Conservation (phyloP, 805 yeast genomes). For the Yamadazyma endophytica region DNA sequence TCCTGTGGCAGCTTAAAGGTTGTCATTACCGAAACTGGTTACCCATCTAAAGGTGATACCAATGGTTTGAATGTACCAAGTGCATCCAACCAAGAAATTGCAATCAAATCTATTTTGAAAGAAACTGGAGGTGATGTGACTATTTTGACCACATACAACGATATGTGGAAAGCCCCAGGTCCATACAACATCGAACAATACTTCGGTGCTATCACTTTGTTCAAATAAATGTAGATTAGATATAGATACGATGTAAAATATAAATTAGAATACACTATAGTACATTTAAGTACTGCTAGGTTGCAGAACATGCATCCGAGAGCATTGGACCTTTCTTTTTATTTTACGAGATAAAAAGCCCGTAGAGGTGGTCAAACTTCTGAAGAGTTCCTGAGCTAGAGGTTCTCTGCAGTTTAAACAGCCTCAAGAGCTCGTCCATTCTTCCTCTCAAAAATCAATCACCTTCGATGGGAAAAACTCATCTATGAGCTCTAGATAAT, state of each 20-base stretch:
- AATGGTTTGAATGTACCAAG: conserved; percentile 76
- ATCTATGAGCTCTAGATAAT: conserved; percentile 59
- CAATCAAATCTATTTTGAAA: conserved; percentile 60
- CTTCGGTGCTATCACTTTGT: conserved; percentile 61
- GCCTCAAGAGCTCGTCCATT: too few relatives aligned
- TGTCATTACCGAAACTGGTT: conserved; percentile 81
- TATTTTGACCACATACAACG: conserved; percentile 76
- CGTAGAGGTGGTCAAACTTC: neutral
- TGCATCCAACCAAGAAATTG: conserved; percentile 63
- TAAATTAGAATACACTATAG: neutral
- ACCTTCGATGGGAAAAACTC: conserved; percentile 59
- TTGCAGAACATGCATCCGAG: neutral
- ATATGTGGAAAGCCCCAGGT: conserved; percentile 86
- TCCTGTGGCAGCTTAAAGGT: conserved; percentile 56
- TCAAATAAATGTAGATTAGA: conserved; percentile 8
- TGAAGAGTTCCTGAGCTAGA: too few relatives aligned
- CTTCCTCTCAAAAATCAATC: conserved; percentile 50
- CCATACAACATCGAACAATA: conserved; percentile 80
- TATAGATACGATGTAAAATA: conserved; percentile 1
- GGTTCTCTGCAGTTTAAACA: neutral
- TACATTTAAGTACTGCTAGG: too few relatives aligned
- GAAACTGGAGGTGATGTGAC: conserved; percentile 59
- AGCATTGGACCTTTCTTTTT: neutral
- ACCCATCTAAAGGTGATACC: conserved; percentile 68
- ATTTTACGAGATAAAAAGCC: neutral